Evolutionary conservation across 1,284 basidiomycete genomes (phyloP), one percentile per base, ranked within the genome.

Genomic region (Puccinia horiana): DNA sequence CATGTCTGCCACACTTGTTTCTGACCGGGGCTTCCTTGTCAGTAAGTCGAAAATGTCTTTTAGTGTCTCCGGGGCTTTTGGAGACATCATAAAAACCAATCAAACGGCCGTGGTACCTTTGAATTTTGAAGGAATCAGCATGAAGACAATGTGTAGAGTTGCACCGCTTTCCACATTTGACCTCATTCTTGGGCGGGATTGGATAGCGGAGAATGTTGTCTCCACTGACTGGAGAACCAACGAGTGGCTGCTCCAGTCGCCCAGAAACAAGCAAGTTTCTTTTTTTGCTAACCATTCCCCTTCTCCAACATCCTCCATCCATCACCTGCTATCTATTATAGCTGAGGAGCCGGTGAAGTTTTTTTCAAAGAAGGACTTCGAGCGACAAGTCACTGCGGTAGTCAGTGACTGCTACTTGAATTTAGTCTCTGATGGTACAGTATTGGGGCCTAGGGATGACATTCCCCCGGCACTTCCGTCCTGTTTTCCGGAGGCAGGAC

Each of bases 381-480:
- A 32, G 5, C 58, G 58, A 4, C 58, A 18, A 37, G 58, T 32
- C 16, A 63, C 58, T 12, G 58, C 58, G 12, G 73, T 42, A 1
- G 73, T 35, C 58, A 56, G 14, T 23, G 47, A 37, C 47, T 35
- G 42, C 35, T 37, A 26, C 35, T 23, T 56, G 16, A 58, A 52
- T n/a, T 8, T 35, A 11, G 37, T 26, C 14, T 42, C 32, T 54
- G 47, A 42, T 6, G 40, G 29, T 35, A 56, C n/a, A 6, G 54
- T 58, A 1, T 6, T 40, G 1, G 73, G 73, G 20, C 73, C 73
- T n/a, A 3, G 73, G 73, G 73, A 75, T 8, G 52, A 75, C 4
- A 0, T 35, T 12, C 16, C 29, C 0, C 23, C 47, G 1, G 44
- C 2, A 11, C 29, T 75, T 2, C 73, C 73, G 2, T 56, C 52